Conservation (phyloP, 306 rosid genomes). For the Prunus mongolica region DNA sequence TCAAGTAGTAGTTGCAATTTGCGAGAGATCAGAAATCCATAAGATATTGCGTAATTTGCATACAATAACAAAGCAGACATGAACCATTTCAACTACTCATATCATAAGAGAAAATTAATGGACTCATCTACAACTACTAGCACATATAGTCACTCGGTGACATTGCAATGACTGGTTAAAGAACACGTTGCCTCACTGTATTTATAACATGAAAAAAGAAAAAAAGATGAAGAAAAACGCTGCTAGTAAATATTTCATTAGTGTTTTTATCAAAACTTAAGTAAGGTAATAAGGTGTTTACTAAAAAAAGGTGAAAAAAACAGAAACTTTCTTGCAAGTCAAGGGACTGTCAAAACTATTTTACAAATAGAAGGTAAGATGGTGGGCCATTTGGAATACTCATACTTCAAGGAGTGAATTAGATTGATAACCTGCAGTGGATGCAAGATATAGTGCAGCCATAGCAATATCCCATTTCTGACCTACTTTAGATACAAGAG, state of each 20-base stretch:
- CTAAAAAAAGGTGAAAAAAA: too few species aligned
- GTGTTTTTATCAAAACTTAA: background rate
- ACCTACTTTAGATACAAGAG: background rate
- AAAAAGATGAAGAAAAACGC: background rate
- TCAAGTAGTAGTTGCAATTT: background rate
- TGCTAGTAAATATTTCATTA: background rate
- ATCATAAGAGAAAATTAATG: background rate
- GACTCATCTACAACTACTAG: too few species aligned
- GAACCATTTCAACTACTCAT: background rate
- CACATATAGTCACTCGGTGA: too few species aligned
- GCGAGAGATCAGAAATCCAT: background rate
- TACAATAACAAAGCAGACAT: background rate
- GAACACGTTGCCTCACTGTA: too few species aligned
- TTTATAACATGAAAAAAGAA: too few species aligned
- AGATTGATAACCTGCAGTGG: slow-evolving; percentile 7
- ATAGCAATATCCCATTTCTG: slow-evolving; percentile 23
- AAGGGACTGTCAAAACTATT: background rate
- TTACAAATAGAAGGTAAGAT: background rate
- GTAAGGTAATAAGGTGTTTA: background rate
- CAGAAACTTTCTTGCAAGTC: background rate
- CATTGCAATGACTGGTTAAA: too few species aligned
- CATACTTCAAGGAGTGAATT: background rate
- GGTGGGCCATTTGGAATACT: background rate
- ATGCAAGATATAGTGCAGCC: slow-evolving; percentile 22
- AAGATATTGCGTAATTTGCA: too few species aligned